These are phyloP conservation scores for Camellia sinensis DNA, from an alignment of 148 eudicot species.

Conservation along the genomic window DNA sequence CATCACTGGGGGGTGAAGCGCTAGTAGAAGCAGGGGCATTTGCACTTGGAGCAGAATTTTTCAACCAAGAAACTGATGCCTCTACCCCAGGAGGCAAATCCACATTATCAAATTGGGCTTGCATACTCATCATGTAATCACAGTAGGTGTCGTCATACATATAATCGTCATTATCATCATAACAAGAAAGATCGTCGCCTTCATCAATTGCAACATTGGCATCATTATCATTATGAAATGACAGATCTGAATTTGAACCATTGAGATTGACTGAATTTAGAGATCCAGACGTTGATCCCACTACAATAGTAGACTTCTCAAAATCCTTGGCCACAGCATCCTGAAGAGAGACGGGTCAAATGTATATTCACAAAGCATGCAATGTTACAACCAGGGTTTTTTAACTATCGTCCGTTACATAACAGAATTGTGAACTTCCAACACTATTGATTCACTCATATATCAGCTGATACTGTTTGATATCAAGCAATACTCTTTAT, in stretches of 20 bases:
- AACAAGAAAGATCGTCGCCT: constrained; percentile 21
- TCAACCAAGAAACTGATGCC: constrained; percentile 69
- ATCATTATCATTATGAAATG: constrained; percentile 41
- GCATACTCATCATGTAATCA: constrained; percentile 55
- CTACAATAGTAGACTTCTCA: constrained; percentile 23
- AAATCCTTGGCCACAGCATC: constrained; percentile 29
- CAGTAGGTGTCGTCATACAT: constrained; percentile 34
- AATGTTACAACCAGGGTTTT: background rate
- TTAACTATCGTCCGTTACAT: no score
- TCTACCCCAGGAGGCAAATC: constrained; percentile 93
- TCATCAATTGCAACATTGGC: constrained; percentile 40
- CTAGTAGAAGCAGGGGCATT: constrained; percentile 20
- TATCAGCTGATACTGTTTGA: no score
- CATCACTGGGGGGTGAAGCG: constrained; percentile 14
- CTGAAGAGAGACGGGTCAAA: constrained; percentile 18
- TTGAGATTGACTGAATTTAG: constrained; percentile 31
- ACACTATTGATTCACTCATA: no score
- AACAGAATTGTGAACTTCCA: no score
- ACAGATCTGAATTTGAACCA: constrained; percentile 49
- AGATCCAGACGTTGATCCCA: constrained; percentile 41
- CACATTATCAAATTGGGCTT: constrained; percentile 76
- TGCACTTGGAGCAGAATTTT: constrained; percentile 35
- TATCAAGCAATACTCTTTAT: no score
- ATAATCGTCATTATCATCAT: constrained; percentile 34
- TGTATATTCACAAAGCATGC: background rate